A percentile compares a stretch with the other conserved stretches of the same genome.
Conservation (phyloP, 805 yeast species). For the Hanseniaspora jakobsenii region DNA sequence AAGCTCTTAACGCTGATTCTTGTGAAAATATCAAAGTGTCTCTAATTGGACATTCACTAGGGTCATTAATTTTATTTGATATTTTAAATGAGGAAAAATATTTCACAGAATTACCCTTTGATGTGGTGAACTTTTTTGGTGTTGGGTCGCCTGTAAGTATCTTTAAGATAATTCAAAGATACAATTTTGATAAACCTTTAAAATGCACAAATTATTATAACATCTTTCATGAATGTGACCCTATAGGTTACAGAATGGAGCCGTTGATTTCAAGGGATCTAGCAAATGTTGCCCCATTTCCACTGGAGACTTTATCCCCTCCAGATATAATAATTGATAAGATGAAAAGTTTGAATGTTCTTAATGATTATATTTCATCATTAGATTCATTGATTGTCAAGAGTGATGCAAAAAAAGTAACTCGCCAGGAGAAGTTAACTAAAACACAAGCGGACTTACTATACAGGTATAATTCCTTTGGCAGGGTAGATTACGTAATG, state of each 20-base stretch:
- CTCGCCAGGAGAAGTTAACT: conserved; percentile 21
- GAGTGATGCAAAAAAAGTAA: conserved; percentile 19
- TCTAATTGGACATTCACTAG: conserved; percentile 81
- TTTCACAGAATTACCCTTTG: conserved; percentile 44
- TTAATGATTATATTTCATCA: conserved; percentile 17
- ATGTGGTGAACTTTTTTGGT: conserved; percentile 62
- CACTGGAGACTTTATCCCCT: conserved; percentile 23
- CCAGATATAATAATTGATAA: conserved; percentile 24
- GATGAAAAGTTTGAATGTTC: conserved; percentile 16
- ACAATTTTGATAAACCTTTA: conserved; percentile 43
- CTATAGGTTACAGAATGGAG: conserved; percentile 79
- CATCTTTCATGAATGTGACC: conserved; percentile 82
- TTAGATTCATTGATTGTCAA: conserved; percentile 15
- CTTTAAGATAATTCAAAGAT: conserved; percentile 60
- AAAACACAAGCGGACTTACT: conserved; percentile 26
- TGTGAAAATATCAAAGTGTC: conserved; percentile 78
- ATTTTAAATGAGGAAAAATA: conserved; percentile 34
- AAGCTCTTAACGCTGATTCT: conserved; percentile 51
- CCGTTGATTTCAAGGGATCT: conserved; percentile 45
- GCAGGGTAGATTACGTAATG: conserved; percentile 70
- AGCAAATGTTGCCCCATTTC: conserved; percentile 22
- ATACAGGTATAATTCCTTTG: conserved; percentile 46
- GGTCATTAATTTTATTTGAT: conserved; percentile 76
- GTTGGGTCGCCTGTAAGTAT: conserved; percentile 88
- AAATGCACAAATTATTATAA: conserved; percentile 50